Conservation (phyloP, 2,329 filamentous ascomycete species). For the Zymoseptoria tritici region DNA sequence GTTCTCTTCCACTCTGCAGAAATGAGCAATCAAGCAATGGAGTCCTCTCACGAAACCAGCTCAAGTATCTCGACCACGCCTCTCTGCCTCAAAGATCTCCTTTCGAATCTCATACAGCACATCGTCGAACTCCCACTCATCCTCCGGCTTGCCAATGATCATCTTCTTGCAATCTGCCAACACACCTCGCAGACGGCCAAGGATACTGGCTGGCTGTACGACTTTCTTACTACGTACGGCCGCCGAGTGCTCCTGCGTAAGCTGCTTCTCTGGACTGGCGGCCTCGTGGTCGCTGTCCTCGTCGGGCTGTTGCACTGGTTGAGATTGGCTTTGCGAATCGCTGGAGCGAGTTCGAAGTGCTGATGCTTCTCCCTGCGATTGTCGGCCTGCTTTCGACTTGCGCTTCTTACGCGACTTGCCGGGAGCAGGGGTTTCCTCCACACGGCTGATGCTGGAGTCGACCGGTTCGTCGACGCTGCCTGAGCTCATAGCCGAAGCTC, state of each 20-base stretch:
- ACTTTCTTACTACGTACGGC: slow-evolving; percentile 25
- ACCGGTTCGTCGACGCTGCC: not conserved
- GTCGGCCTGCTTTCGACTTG: slow-evolving; percentile 19
- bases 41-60: not conserved
- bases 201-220: slow-evolving; percentile 43
- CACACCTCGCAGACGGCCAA: slow-evolving; percentile 47
- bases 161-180: slow-evolving; percentile 54
- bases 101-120: slow-evolving; percentile 71
- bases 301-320: slow-evolving; percentile 17
- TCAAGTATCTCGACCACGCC: not conserved
- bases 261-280: slow-evolving; percentile 6
- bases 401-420: slow-evolving; percentile 20
- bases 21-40: no score
- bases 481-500: not conserved
- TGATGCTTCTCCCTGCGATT: slow-evolving; percentile 7
- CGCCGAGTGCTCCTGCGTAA: not conserved
- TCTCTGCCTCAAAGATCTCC: slow-evolving; percentile 61
- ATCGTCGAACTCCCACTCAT: slow-evolving; percentile 67
- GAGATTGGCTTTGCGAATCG: not conserved
- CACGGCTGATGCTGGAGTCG: slow-evolving; percentile 4
- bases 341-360: slow-evolving; percentile 8
- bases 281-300: slow-evolving; percentile 1
- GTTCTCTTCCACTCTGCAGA: not conserved
- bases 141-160: slow-evolving; percentile 56
- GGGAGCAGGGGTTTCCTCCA: slow-evolving; percentile 18